phyloP scores from a whole-genome alignment of 192 early-diverging fungal genomes.

The Dimargaris cristalligena region DNA sequence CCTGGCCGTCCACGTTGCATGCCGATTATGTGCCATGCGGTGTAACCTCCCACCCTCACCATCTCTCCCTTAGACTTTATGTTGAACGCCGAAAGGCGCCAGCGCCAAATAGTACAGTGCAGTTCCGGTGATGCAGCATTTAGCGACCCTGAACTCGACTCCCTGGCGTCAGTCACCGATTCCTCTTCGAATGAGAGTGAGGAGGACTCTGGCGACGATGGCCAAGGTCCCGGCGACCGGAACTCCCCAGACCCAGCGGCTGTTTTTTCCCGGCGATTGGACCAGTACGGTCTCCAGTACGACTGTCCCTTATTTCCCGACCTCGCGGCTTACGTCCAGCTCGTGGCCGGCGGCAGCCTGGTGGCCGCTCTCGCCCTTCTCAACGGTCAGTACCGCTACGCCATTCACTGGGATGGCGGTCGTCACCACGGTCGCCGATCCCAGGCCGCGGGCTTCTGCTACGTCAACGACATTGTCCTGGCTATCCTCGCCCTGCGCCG shows the following conservation, averaged over 20 bases:
- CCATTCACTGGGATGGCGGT: slow-evolving; percentile 95
- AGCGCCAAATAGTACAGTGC: slow-evolving; percentile 7
- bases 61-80: no score
- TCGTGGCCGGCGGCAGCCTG: slow-evolving; percentile 24
- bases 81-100: background rate
- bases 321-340: slow-evolving; percentile 18
- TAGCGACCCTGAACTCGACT: no score
- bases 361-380: slow-evolving; percentile 17
- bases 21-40: no score
- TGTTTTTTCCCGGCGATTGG: slow-evolving; percentile 5
- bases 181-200: slow-evolving; percentile 1
- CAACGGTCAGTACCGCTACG: slow-evolving; percentile 12
- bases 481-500: slow-evolving; percentile 70
- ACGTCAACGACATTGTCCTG: slow-evolving; percentile 94
- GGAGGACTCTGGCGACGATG: background rate
- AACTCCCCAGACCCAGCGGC: no score
- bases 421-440: slow-evolving; percentile 55
- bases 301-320: slow-evolving; percentile 23
- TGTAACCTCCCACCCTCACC: no score
- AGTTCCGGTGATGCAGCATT: no score
- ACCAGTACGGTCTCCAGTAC: slow-evolving; percentile 20
- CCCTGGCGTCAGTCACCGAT: no score
- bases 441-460: slow-evolving; percentile 93
- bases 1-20: no score
- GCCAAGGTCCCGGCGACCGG: background rate